Conservation (phyloP, 2,329 filamentous ascomycete genomes). For the Graphilbum sp. region DNA sequence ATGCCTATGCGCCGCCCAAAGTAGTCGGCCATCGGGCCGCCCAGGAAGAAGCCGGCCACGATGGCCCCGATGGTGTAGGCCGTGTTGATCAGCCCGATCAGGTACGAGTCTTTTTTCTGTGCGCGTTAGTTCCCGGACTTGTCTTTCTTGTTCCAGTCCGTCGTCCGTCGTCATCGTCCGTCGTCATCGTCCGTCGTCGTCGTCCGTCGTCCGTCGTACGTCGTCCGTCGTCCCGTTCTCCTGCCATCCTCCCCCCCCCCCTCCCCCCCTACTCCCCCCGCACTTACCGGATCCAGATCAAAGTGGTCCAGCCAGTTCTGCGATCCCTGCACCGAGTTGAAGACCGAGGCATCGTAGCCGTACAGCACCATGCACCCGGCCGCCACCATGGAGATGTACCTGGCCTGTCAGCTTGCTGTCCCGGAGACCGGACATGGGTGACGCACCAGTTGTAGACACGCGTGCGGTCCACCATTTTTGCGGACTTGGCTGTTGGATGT, state of each 20-base stretch:
- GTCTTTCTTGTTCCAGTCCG: neutral
- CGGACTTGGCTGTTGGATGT: no score
- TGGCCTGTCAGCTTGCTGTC: no score
- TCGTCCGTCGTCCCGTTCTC: constrained; percentile 8
- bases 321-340: constrained; percentile 55
- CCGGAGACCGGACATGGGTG: no score
- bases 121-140: neutral
- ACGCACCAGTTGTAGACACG: constrained; percentile 14
- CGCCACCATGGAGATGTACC: constrained; percentile 54
- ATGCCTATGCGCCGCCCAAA: constrained; percentile 49
- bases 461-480: constrained; percentile 12
- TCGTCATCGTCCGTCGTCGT: no score
- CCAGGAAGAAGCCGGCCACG: constrained; percentile 52
- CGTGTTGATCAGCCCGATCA: constrained; percentile 42
- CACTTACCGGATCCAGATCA: constrained; percentile 21
- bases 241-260: neutral
- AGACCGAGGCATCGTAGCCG: constrained; percentile 59
- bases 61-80: constrained; percentile 57
- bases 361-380: constrained; percentile 62
- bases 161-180: neutral
- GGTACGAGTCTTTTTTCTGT: constrained; percentile 24
- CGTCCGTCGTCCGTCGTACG: no score
- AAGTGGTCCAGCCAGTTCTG: constrained; percentile 51
- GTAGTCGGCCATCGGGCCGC: constrained; percentile 44
- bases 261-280: neutral